These are phyloP conservation scores for Candida coquimbonensis DNA, from an alignment of 805 yeast genomes.

Conservation along the genomic window DNA sequence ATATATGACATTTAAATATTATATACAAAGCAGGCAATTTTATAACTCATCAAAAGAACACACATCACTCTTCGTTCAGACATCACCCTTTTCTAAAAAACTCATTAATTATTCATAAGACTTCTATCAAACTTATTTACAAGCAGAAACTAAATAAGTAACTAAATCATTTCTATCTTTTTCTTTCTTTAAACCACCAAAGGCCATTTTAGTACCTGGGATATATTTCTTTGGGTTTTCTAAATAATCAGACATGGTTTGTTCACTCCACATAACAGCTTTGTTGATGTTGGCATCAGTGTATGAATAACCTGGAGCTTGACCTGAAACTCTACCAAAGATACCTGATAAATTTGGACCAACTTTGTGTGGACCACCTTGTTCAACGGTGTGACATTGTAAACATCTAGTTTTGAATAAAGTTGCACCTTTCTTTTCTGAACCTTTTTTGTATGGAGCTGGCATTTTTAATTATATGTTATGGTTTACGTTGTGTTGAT, in stretches of 20 bases:
- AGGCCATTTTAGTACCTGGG: conserved; percentile 99
- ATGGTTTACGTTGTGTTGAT: no score
- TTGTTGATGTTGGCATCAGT: conserved; percentile 98
- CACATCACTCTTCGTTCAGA: no score
- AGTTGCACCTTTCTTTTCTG: conserved; percentile 93
- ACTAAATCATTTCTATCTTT: conserved; percentile 97
- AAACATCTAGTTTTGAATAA: conserved; percentile 98
- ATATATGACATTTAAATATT: conserved; percentile 2
- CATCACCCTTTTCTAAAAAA: not conserved
- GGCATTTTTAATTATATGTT: conserved; percentile 18
- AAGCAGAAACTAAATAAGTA: conserved; percentile 64
- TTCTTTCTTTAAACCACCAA: conserved; percentile 98
- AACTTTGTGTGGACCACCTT: conserved; percentile 96
- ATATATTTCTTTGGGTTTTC: conserved; percentile 99
- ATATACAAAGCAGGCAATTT: not conserved
- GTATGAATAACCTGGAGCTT: conserved; percentile 89
- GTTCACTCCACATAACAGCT: conserved; percentile 83
- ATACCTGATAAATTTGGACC: conserved; percentile 98
- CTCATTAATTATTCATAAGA: not conserved
- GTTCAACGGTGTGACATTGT: conserved; percentile 97
- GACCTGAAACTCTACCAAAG: conserved; percentile 87
- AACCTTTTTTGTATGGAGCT: conserved; percentile 39
- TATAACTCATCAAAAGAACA: not conserved
- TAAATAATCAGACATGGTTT: conserved; percentile 89
- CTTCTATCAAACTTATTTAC: conserved; percentile 31